Percentiles rank a stretch among this genome's conserved stretches.
These are phyloP conservation scores for Colletotrichum tabaci DNA, from an alignment of 2,329 filamentous ascomycete species.

Conservation along the genomic window DNA sequence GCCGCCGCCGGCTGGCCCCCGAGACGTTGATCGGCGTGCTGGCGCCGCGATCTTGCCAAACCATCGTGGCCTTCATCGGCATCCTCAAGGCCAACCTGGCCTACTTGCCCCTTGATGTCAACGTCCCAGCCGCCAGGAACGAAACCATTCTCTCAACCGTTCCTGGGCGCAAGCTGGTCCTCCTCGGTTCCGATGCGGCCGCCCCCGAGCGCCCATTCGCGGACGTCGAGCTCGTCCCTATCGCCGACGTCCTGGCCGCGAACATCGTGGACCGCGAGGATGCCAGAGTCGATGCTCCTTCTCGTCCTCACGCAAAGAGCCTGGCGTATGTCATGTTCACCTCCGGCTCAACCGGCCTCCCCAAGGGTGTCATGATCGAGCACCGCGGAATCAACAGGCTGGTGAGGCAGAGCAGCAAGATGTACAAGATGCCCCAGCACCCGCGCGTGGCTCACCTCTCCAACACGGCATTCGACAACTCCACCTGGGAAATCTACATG, in stretches of 20 bases:
- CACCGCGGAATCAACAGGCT: conserved; percentile 3
- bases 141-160: neutral
- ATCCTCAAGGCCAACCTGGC: conserved; percentile 49
- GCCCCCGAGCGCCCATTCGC: neutral
- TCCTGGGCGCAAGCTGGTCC: neutral
- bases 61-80: conserved; percentile 45
- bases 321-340: conserved; percentile 20
- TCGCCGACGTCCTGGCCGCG: neutral
- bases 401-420: neutral
- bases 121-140: conserved; percentile 30
- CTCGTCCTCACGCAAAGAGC: neutral
- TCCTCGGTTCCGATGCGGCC: neutral
- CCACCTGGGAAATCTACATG: neutral
- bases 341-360: neutral
- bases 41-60: conserved; percentile 45
- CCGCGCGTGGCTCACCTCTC: conserved; percentile 7
- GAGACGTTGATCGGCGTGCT: conserved; percentile 44
- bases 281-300: neutral
- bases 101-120: conserved; percentile 47
- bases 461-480: neutral
- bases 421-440: neutral
- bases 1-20: neutral
- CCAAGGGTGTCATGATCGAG: conserved; percentile 19
- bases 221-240: conserved; percentile 3
- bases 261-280: neutral